Evolutionary conservation across 441 rosid species (phyloP), one percentile per base, ranked within the genome.

Genomic region (Gossypium laxum): DNA sequence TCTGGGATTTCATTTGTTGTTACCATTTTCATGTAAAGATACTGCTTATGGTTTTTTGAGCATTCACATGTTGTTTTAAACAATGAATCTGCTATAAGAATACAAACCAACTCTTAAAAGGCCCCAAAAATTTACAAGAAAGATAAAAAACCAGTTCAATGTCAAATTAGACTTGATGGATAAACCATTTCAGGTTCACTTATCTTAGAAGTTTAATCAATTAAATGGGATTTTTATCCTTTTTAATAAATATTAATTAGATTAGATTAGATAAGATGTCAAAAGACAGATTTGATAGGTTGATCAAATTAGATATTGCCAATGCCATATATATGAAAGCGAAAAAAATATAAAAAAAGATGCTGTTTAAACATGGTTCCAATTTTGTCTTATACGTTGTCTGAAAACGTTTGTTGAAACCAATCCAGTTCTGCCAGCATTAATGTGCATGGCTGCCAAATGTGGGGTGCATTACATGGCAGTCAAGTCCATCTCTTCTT

Each of bases 181-280:
- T 38, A 38, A 38, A 7, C 11, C 11, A 7, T 38, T 7, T 38
- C 43, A 38, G 43, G 43, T 7, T 38, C 43, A 7, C 43, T 38
- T 34, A 34, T 34, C 43, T 34, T 38, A 38, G 11, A 6, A 38
- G 11, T 1, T 7, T 38, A 2, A 38, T 38, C 43, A 38, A 38
- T 38, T 38, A 7, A 38, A 38, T 38, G 43, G 11, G 11, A 38
- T 7, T 14, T 48, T 47, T 47, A 8, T 21, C 5, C 12, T 21
- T 22, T 57, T 26, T 60, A 28, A 28, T 60, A 11, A 19, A 63
- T 41, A n/a, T 11, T 64, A 64, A 65, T 45, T 22, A 54, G 28
- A 65, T 21, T 22, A 34, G 69, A 65, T 22, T 22, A 34, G 69
- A 65, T 65, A n/a, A 65, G 69, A 65, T 45, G 34, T 45, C 24